phyloP scores from a whole-genome alignment of 2,329 filamentous ascomycete genomes.

The Fonsecaea erecta region DNA sequence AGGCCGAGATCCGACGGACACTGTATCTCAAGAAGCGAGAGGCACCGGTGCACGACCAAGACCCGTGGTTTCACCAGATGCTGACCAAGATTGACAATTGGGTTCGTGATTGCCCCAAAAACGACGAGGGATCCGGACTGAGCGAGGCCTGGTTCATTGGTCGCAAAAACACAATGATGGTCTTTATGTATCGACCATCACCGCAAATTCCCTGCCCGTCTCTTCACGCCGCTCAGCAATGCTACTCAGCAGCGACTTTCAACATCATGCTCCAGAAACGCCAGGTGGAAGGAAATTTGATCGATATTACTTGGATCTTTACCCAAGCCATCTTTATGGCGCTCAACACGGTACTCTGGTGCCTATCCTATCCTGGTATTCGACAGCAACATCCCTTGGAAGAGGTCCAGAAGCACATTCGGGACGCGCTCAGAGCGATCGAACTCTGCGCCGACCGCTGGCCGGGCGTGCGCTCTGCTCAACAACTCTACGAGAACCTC shows the following conservation, averaged over 20 bases:
- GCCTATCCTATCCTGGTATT: conserved; percentile 83
- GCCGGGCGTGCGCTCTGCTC: conserved; percentile 85
- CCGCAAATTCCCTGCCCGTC: conserved; percentile 90
- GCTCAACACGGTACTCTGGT: conserved; percentile 90
- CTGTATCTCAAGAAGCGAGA: conserved; percentile 83
- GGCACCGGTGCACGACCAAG: conserved; percentile 75
- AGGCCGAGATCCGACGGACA: conserved; percentile 83
- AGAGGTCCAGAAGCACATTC: conserved; percentile 75
- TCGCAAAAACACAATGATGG: conserved; percentile 83
- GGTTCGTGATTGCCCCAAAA: conserved; percentile 75
- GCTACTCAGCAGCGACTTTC: conserved; percentile 79
- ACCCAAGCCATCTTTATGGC: conserved; percentile 88
- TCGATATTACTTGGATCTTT: conserved; percentile 94
- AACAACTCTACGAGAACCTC: conserved; percentile 84
- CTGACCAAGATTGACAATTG: conserved; percentile 77
- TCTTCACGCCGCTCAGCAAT: conserved; percentile 74
- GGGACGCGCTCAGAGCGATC: conserved; percentile 77
- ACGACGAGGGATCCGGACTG: conserved; percentile 70
- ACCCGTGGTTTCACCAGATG: conserved; percentile 87
- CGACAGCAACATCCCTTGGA: conserved; percentile 72
- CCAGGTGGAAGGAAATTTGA: conserved; percentile 74
- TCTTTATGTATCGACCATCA: conserved; percentile 86
- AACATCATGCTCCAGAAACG: conserved; percentile 81
- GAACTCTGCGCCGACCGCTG: conserved; percentile 81
- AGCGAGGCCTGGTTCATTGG: conserved; percentile 77